Conservation (phyloP, 106 monocot genomes). For the Phalaenopsis aphrodite region DNA sequence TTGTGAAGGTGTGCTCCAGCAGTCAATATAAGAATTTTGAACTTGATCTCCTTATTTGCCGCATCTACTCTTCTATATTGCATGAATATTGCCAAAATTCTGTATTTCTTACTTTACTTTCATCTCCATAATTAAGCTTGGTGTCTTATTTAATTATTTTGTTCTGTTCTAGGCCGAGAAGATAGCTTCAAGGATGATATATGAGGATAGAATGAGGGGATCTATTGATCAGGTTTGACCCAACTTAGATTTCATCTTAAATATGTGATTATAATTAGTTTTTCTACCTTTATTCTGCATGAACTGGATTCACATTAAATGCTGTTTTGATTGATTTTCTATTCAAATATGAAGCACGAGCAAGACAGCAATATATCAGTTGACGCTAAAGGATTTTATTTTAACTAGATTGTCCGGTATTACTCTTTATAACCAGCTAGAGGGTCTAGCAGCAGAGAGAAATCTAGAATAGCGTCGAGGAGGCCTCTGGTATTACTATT, state of each 20-base stretch:
- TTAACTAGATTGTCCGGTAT: background rate
- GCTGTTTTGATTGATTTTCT: background rate
- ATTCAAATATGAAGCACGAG: background rate
- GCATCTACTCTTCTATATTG: background rate
- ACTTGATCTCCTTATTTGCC: background rate
- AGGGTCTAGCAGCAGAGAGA: too few species aligned
- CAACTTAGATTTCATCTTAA: background rate
- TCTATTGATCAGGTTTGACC: conserved; percentile 80
- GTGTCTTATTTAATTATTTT: background rate
- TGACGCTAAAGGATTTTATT: background rate
- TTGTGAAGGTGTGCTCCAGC: too few species aligned
- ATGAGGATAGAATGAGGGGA: conserved; percentile 96
- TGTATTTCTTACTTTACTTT: background rate
- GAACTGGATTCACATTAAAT: background rate
- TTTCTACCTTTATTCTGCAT: background rate
- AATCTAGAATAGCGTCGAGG: too few species aligned
- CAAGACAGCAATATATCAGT: background rate
- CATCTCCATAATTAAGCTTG: background rate
- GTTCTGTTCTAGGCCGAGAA: conserved; percentile 65
- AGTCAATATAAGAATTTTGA: background rate
- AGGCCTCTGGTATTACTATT: too few species aligned
- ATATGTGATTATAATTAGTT: background rate
- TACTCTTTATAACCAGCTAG: background rate
- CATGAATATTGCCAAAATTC: background rate
- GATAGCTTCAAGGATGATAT: conserved; percentile 92